Base-by-base conservation (phyloP, 805 yeast species). In the Metschnikowia drakensbergensis region DNA sequence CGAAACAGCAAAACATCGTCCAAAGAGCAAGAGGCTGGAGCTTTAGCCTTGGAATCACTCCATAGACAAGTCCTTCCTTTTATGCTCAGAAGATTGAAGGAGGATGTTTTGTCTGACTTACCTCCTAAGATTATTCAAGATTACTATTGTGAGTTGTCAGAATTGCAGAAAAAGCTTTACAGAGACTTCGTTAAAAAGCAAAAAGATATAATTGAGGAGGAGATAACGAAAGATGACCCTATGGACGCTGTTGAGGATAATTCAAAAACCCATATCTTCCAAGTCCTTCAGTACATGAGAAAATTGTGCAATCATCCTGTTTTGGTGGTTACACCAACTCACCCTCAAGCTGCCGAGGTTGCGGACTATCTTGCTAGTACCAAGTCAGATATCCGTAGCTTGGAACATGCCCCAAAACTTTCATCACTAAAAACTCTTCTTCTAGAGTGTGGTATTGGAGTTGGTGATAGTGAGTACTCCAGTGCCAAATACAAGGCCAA, bases 91-190 rank as follows among this genome's bases (percentile, higher is more conserved):
- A 84, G 99, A 65, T 76, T 94, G 61, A 94, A 94, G 65, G 98
- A 94, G 63, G 98, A 94, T 58, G 99, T 94, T 4, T 73, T 94
- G 46, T 86, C 95, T 1, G 99, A 94, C 65, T 75, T 94, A 57
- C 99, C 99, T 7, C 99, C 99, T 35, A 94, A 94, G 68, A 94
- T 95, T 58, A 94, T 94, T 57, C 99, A 94, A 66, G 99, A 94
- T 71, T 92, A 94, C 66, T 94, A 94, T 66, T 94, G 99, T 71
- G 98, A 94, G 57, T 75, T 95, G 53, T 88, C 96, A 58, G 96
- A 89, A 54, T 71, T 90, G 49, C 99, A 94, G 65, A 86, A 84
- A 60, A 86, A 84, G 58, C 73, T 94, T 41, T 95, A 94, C 71
- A 86, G 83, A 51, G 96, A 89, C 65, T 94, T 94, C 69, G 90